Conservation (phyloP, 2,329 filamentous ascomycete species). For the Cordyceps pruinosa region DNA sequence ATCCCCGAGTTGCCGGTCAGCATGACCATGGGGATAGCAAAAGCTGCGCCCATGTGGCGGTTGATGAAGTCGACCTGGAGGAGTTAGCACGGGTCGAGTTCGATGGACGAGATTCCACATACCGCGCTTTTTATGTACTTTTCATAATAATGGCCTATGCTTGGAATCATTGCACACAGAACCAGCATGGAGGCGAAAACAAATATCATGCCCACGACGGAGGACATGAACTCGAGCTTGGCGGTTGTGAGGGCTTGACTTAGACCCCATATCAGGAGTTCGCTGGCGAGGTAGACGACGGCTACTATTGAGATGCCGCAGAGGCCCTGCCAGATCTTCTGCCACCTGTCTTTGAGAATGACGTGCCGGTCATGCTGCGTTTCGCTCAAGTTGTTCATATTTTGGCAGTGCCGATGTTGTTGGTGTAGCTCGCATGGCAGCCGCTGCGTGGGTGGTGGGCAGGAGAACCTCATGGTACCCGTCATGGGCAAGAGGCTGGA, state of each 20-base stretch:
- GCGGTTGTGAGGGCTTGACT: constrained; percentile 28
- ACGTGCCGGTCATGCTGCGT: neutral
- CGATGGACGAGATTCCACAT: neutral
- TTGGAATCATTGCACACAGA: constrained; percentile 15
- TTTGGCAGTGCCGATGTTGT: neutral
- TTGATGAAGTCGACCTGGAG: constrained; percentile 43
- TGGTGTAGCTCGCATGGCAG: neutral
- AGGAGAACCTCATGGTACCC: neutral
- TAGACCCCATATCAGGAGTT: constrained; percentile 41
- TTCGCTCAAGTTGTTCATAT: neutral
- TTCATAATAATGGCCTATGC: constrained; percentile 23
- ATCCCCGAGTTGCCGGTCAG: constrained; percentile 30
- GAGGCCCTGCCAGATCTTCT: neutral
- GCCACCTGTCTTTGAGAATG: neutral
- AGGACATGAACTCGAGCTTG: constrained; percentile 37
- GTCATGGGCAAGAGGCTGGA: neutral
- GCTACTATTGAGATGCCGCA: constrained; percentile 26
- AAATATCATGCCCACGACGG: constrained; percentile 41
- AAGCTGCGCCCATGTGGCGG: constrained; percentile 43
- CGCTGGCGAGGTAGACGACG: constrained; percentile 33
- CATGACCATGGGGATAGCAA: constrained; percentile 43
- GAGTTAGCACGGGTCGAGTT: neutral
- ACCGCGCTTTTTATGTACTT: constrained; percentile 29
- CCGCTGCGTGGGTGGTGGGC: neutral
- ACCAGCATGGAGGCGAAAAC: constrained; percentile 31